Conservation (phyloP, 2,329 filamentous ascomycete genomes). For the Arthrobotrys entomopaga region DNA sequence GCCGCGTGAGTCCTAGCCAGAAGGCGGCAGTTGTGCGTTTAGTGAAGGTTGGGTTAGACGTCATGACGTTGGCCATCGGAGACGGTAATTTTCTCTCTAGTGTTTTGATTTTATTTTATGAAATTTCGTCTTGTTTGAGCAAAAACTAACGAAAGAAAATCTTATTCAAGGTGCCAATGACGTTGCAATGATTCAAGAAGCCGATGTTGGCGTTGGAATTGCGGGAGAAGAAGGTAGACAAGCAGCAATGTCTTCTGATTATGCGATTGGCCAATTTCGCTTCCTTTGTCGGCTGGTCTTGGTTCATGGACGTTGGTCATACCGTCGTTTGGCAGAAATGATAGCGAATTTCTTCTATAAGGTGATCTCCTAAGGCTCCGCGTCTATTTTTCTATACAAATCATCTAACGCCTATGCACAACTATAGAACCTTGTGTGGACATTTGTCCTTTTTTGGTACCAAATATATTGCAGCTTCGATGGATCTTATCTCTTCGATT, state of each 20-base stretch:
- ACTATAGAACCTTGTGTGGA: constrained; percentile 92
- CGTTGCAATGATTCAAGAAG: constrained; percentile 97
- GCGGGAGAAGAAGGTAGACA: constrained; percentile 85
- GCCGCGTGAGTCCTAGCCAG: constrained; percentile 93
- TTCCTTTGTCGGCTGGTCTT: constrained; percentile 85
- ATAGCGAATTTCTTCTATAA: constrained; percentile 99
- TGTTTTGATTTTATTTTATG: not conserved
- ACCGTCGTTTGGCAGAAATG: constrained; percentile 87
- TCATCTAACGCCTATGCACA: not conserved
- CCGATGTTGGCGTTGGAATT: constrained; percentile 95
- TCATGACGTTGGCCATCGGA: constrained; percentile 93
- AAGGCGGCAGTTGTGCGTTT: constrained; percentile 97
- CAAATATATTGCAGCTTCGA: constrained; percentile 96
- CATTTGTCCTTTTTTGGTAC: constrained; percentile 96
- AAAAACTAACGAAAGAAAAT: constrained; percentile 21
- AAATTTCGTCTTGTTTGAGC: not conserved
- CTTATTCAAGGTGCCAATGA: constrained; percentile 74
- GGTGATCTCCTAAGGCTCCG: constrained; percentile 63
- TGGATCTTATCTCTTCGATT: constrained; percentile 96
- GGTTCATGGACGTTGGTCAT: constrained; percentile 96
- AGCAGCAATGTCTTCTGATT: constrained; percentile 95
- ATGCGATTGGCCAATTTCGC: constrained; percentile 92
- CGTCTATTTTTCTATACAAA: not conserved
- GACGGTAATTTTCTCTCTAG: constrained; percentile 69
- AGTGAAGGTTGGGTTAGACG: constrained; percentile 93